Conservation (phyloP, 108 stramenopile species). For the Conticribra weissflogii region DNA sequence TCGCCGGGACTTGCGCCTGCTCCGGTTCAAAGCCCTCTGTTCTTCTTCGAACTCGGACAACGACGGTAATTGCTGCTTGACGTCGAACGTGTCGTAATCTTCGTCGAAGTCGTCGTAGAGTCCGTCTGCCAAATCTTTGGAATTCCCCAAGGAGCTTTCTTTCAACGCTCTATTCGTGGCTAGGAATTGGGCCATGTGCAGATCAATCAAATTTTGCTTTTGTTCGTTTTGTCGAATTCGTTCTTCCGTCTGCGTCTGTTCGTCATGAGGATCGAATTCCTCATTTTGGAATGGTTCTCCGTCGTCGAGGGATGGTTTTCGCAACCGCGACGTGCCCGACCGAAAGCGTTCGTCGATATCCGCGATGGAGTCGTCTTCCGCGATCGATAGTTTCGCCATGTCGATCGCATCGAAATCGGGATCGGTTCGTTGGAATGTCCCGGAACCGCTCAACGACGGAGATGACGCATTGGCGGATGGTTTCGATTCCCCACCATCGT, state of each 20-base stretch:
- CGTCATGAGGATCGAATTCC: not conserved
- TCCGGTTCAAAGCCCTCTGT: not conserved
- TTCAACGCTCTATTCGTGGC: constrained; percentile 2
- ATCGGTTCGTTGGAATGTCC: too few species aligned
- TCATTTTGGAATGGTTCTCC: not conserved
- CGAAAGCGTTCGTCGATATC: not conserved
- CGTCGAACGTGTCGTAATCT: too few species aligned
- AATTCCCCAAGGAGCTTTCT: not conserved
- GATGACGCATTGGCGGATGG: too few species aligned
- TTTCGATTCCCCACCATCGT: too few species aligned
- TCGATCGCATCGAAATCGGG: too few species aligned
- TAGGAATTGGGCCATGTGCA: constrained; percentile 19
- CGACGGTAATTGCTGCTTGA: too few species aligned
- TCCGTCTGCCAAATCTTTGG: too few species aligned
- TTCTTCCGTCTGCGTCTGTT: not conserved
- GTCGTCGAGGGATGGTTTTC: not conserved
- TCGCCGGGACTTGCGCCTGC: not conserved
- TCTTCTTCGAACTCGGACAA: constrained; percentile 1
- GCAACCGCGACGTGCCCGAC: too few species aligned
- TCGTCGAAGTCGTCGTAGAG: too few species aligned
- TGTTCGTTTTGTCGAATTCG: not conserved
- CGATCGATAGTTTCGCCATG: not conserved
- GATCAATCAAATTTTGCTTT: constrained; percentile 16
- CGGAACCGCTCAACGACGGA: too few species aligned
- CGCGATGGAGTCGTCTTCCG: not conserved